A percentile compares a stretch with the other conserved stretches of the same genome.
Evolutionary conservation across 1,284 basidiomycete species (phyloP).

Genomic region (Boletus calvinii): DNA sequence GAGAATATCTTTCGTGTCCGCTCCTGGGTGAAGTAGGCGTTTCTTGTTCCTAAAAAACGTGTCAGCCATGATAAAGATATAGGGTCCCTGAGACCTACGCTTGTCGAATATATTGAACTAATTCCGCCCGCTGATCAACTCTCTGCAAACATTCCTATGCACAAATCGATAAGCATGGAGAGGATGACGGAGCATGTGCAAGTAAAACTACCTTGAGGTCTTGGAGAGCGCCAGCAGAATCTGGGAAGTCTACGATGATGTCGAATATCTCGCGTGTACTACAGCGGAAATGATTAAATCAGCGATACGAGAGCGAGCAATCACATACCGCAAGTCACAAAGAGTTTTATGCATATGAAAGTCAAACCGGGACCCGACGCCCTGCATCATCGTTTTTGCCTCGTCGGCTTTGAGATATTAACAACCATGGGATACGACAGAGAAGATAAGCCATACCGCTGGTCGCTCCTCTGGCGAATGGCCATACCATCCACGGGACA

Average conservation of each 20-base stretch:
- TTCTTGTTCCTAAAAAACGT: constrained; percentile 63
- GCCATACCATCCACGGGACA: constrained; percentile 79
- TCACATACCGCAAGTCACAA: constrained; percentile 75
- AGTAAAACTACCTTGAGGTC: constrained; percentile 73
- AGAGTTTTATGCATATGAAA: constrained; percentile 89
- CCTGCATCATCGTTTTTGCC: constrained; percentile 68
- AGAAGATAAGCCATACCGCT: constrained; percentile 43
- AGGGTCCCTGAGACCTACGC: constrained; percentile 46
- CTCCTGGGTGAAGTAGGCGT: constrained; percentile 93
- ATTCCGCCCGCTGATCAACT: constrained; percentile 70
- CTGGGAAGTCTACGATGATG: constrained; percentile 92
- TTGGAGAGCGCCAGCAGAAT: constrained; percentile 81
- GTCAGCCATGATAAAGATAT: constrained; percentile 7
- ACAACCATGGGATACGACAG: constrained; percentile 20
- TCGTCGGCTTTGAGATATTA: constrained; percentile 55
- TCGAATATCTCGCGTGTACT: constrained; percentile 92
- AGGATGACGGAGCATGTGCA: background rate
- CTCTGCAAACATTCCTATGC: constrained; percentile 71
- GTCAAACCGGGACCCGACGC: constrained; percentile 85
- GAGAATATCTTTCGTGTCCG: constrained; percentile 91
- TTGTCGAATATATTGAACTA: constrained; percentile 70
- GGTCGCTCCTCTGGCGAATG: constrained; percentile 67
- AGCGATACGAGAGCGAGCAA: background rate
- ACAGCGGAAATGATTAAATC: constrained; percentile 2
- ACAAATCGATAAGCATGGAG: background rate